These are phyloP conservation scores for Lathyrus aphaca DNA, from an alignment of 306 rosid species.

Conservation along the genomic window DNA sequence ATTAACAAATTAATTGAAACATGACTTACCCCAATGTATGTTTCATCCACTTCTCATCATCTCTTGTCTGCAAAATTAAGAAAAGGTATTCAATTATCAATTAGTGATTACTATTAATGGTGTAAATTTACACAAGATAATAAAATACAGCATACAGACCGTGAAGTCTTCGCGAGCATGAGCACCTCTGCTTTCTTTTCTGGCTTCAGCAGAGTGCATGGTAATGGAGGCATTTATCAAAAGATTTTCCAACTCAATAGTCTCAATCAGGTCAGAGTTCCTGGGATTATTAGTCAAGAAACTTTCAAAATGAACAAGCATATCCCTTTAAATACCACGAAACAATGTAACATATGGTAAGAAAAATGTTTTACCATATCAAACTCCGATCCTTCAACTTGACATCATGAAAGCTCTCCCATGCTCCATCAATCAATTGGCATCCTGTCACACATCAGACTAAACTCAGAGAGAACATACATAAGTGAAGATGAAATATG, in stretches of 20 bases:
- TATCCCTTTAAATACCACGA: conserved; percentile 31
- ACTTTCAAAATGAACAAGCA: conserved; percentile 20
- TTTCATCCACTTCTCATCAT: conserved; percentile 91
- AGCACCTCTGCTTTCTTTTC: conserved; percentile 95
- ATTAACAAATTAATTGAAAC: conserved; percentile 31
- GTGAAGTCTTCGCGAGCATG: conserved; percentile 91
- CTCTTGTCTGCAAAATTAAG: conserved; percentile 76
- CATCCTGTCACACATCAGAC: conserved; percentile 57
- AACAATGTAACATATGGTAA: neutral
- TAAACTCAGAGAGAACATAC: conserved; percentile 4
- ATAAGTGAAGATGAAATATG: neutral
- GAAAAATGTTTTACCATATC: conserved; percentile 60
- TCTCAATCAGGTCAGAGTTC: conserved; percentile 81
- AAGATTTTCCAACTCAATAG: conserved; percentile 80
- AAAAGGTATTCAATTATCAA: conserved; percentile 27
- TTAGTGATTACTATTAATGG: neutral
- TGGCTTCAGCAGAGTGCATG: conserved; percentile 91
- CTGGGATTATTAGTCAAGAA: conserved; percentile 44
- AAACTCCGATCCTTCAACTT: conserved; percentile 68
- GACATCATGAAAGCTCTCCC: conserved; percentile 80
- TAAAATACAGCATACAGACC: conserved; percentile 46
- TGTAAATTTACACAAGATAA: conserved; percentile 27
- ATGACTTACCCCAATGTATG: conserved; percentile 88
- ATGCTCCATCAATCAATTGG: conserved; percentile 68
- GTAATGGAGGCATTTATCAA: conserved; percentile 81